These are phyloP conservation scores for Ascosphaera apis DNA, from an alignment of 2,329 filamentous ascomycete species.

Conservation along the genomic window DNA sequence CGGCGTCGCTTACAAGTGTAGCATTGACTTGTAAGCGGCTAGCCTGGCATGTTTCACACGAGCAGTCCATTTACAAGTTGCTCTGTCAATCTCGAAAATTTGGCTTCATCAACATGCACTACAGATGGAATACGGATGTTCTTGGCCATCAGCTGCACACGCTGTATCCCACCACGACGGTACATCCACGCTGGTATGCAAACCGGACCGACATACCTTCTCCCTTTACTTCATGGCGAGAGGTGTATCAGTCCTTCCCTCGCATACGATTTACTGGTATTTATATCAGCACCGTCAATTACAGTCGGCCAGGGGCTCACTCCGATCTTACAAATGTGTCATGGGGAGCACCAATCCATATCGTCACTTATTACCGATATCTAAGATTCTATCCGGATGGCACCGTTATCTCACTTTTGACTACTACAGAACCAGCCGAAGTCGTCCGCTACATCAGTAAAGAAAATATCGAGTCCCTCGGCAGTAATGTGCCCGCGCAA, in stretches of 20 bases:
- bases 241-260: slow-evolving; percentile 60
- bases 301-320: slow-evolving; percentile 58
- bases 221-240: slow-evolving; percentile 30
- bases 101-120: slow-evolving; percentile 67
- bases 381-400: slow-evolving; percentile 87
- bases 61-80: slow-evolving; percentile 68
- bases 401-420: slow-evolving; percentile 55
- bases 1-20: slow-evolving; percentile 52
- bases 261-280: slow-evolving; percentile 83
- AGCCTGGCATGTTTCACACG: slow-evolving; percentile 61
- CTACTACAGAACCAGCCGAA: slow-evolving; percentile 59
- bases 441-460: slow-evolving; percentile 66
- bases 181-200: slow-evolving; percentile 10
- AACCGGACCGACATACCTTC: slow-evolving; percentile 13
- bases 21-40: slow-evolving; percentile 68
- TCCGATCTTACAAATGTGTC: slow-evolving; percentile 42
- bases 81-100: slow-evolving; percentile 47
- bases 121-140: slow-evolving; percentile 44
- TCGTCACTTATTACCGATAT: slow-evolving; percentile 96
- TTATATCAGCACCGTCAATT: slow-evolving; percentile 95
- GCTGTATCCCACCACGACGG: slow-evolving; percentile 16
- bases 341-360: slow-evolving; percentile 69
- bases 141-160: slow-evolving; percentile 21
- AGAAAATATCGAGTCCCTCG: slow-evolving; percentile 33
- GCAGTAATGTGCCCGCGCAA: slow-evolving; percentile 10